Percentiles rank a stretch among this genome's conserved stretches.
Conservation (phyloP, 2,329 filamentous ascomycete genomes). For the Periconia sp. region DNA sequence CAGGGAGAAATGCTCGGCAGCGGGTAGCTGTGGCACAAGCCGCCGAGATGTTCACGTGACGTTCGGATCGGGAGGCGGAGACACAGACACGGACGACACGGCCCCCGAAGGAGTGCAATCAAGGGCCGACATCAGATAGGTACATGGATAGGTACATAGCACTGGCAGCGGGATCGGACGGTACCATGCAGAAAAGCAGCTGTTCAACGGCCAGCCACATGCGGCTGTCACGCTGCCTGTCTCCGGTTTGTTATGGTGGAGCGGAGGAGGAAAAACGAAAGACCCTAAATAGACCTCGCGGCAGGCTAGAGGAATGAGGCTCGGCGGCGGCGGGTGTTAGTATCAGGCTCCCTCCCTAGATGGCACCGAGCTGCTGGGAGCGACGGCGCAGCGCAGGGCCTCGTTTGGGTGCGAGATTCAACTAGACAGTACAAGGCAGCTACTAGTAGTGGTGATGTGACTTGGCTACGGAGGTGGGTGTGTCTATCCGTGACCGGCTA, state of each 20-base stretch:
- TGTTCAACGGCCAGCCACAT: no score
- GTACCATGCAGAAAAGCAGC: background rate
- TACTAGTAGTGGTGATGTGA: no score
- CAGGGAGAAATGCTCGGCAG: conserved; percentile 10
- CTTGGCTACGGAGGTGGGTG: background rate
- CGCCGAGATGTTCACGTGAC: background rate
- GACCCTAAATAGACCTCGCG: conserved; percentile 26
- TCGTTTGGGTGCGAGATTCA: background rate
- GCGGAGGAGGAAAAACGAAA: conserved; percentile 18
- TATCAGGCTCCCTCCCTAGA: conserved; percentile 8
- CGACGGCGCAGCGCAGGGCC: conserved; percentile 12
- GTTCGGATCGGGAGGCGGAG: background rate
- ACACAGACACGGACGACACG: background rate
- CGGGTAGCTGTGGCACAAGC: background rate
- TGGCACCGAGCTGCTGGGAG: conserved; percentile 16
- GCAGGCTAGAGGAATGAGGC: conserved; percentile 5
- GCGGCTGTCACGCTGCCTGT: no score
- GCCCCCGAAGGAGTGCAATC: no score
- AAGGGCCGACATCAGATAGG: no score
- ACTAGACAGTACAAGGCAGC: conserved; percentile 28
- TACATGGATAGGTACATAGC: no score
- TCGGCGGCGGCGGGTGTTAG: conserved; percentile 19
- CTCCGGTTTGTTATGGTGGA: no score
- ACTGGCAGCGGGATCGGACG: background rate
- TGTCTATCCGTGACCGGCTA: background rate